Evolutionary conservation across 768 basidiomycete genomes (phyloP), one percentile per base, ranked within the genome.

Genomic region (Leccinum rimulosum): DNA sequence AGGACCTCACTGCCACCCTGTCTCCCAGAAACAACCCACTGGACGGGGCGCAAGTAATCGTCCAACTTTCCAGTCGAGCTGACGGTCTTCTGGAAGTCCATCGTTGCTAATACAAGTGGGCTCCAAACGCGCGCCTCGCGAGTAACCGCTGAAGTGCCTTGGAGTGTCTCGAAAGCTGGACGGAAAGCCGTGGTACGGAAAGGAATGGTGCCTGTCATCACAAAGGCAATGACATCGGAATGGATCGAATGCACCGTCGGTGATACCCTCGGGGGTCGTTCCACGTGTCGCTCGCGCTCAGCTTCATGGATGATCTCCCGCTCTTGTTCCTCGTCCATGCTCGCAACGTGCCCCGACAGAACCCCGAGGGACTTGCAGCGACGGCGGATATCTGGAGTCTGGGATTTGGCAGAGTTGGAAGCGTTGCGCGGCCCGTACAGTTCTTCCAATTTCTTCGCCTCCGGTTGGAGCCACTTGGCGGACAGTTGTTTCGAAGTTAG

Each of bases 261-360:
- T 12, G 50, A 7, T 8, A 70, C 70, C 30, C 48, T 66, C 1
- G 71, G 62, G 5, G 79, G 76, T 6, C 78, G 70, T 62, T 79
- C 68, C 1, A 75, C 58, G 55, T 80, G 71, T 10, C 65, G 68
- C 58, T 83, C 80, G 6, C 63, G 66, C 61, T 82, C 80, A 4
- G 74, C 68, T 63, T 83, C 82, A 25, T 79, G 78, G 3, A 65
- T 60, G 8, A 83, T 68, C 57, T 83, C 80, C 27, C 81, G 68
- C 55, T 83, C 82, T 58, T 83, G 82, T 59, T 83, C 82, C 61
- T 82, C 80, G 30, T 76, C 76, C 65, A 79, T 65, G 36, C 56
- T 63, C 30, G 58, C 61, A 40, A 69, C 64, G 1, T 61, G 63
- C 0, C 59, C 43, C 4, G 60, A 56, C 11, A 36, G 31, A 30